Conservation (phyloP, 1,284 basidiomycete genomes). For the Blastosporella zonata region DNA sequence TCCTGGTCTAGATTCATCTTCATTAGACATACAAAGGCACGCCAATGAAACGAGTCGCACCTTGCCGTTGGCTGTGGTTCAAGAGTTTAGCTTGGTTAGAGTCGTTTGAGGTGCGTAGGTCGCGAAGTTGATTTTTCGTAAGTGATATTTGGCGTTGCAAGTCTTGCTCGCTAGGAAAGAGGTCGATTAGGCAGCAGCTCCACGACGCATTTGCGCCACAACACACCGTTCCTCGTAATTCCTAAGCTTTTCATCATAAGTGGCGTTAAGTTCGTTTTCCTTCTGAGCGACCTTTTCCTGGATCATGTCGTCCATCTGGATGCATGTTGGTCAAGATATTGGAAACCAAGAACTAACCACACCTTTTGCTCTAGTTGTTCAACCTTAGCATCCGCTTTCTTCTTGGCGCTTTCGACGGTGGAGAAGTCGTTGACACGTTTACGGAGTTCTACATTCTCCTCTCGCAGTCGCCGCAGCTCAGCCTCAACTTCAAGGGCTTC, state of each 20-base stretch:
- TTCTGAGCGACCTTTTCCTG: constrained; percentile 84
- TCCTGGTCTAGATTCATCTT: constrained; percentile 68
- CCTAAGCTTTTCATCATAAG: constrained; percentile 91
- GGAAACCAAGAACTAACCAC: constrained; percentile 20
- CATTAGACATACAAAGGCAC: not conserved
- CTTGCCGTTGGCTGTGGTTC: constrained; percentile 85
- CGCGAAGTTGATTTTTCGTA: constrained; percentile 84
- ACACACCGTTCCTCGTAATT: constrained; percentile 91
- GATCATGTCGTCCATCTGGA: constrained; percentile 84
- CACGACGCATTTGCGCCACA: not conserved
- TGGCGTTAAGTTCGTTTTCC: constrained; percentile 93
- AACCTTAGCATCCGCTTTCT: constrained; percentile 69
- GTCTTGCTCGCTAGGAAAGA: constrained; percentile 75
- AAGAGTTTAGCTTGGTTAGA: constrained; percentile 88
- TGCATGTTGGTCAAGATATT: constrained; percentile 1
- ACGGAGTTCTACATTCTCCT: constrained; percentile 79
- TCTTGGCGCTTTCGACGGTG: constrained; percentile 69
- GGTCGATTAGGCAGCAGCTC: not conserved
- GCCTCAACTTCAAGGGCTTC: constrained; percentile 75
- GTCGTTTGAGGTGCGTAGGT: constrained; percentile 88
- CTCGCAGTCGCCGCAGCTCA: constrained; percentile 67
- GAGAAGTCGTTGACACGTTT: constrained; percentile 66
- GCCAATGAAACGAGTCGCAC: constrained; percentile 34
- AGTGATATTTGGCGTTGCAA: constrained; percentile 84
- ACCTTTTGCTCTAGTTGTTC: constrained; percentile 86